Base-by-base conservation (phyloP, 345 rosid species). In the Clausena lansium region DNA sequence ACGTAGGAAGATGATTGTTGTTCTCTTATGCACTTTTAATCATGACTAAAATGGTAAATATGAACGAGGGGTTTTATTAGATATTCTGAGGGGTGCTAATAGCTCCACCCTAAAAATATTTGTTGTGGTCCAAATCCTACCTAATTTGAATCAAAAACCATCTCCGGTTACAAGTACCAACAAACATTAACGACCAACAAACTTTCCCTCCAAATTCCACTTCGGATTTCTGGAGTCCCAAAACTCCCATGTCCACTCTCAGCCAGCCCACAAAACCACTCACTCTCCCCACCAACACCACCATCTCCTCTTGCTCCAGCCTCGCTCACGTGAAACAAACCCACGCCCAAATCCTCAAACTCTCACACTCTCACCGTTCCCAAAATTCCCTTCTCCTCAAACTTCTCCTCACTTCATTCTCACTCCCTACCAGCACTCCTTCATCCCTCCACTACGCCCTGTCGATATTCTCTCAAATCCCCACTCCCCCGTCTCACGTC, bases 341-440 rank as follows among this genome's bases (percentile, higher is more conserved):
- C 50, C 93, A 86, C 39, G 86, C 90, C 67, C 90, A 87, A 9
- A 79, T 88, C 76, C 83, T 90, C 27, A 69, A 69, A 69, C 58
- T 69, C 58, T 28, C 73, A 5, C 85, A 85, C 39, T 77, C 81
- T 39, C 76, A 76, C 68, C 47, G 77, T 54, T 79, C 52, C 27
- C 80, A 76, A 66, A 58, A 41, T 75, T 78, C 84, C 61, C 70
- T 83, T 64, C 81, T 86, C 82, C 61, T 78, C 55, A 73, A 77
- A 7, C 87, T 86, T 68, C 69, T 84, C 0, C 75, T 83, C 78
- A 77, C 87, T 57, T 86, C 81, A 32, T 69, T 84, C 62, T 81
- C 85, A 75, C 76, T 79, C 74, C 82, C 86, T 65, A 52, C 85
- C 24, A 61, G 81, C 33, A 69, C 33, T 47, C 24, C 59, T 47